Base-by-base conservation (phyloP, 108 stramenopile genomes). In the Mediolabrus comicus region DNA sequence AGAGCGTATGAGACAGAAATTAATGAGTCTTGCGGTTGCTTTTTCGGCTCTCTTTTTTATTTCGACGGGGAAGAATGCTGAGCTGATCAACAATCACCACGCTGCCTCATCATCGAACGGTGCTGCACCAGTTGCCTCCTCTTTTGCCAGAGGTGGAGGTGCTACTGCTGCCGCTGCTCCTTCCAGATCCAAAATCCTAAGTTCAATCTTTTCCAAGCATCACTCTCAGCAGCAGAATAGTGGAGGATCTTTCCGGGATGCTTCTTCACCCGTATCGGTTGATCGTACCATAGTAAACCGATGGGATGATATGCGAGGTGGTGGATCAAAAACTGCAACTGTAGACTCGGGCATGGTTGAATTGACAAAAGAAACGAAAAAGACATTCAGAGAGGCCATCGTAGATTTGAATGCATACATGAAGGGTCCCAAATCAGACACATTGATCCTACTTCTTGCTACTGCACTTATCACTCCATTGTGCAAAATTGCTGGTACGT, bases 391-490 rank as follows among this genome's bases (percentile, higher is more conserved):
- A 36, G 85, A 86, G 17, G 92, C 92, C 46, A 51, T 88, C 12
- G 31, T 53, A 3, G 88, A 88, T 49, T 72, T 92, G 36, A 59
- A 56, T 9, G 16, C 67, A 13, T 94, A 84, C 77, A 94, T 94
- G 88, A 58, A 64, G 12, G 97, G 97, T 27, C 89, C 88, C 32
- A 95, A 95, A 71, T 79, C 90, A 31, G 97, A 98, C 68, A 85
- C 93, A 1, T 56, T 98, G 54, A 51, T 95, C 67, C 77, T 97
- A 34, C 81, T 98, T 9, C 39, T 93, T 57, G 92, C 95, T 26
- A 96, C 93, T 1, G 88, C 95, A 17, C 59, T 97, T 31, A 88
- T 96, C 62, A 95, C 95, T 22, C 97, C 97, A 22, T 13, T 96
- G 24, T 95, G 92, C 73, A 94, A 95, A 74, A 67, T 81, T 46